Percentiles rank a stretch among this genome's conserved stretches.
These are phyloP conservation scores for Pleomassaria siparia DNA, from an alignment of 2,329 filamentous ascomycete species.

Conservation along the genomic window DNA sequence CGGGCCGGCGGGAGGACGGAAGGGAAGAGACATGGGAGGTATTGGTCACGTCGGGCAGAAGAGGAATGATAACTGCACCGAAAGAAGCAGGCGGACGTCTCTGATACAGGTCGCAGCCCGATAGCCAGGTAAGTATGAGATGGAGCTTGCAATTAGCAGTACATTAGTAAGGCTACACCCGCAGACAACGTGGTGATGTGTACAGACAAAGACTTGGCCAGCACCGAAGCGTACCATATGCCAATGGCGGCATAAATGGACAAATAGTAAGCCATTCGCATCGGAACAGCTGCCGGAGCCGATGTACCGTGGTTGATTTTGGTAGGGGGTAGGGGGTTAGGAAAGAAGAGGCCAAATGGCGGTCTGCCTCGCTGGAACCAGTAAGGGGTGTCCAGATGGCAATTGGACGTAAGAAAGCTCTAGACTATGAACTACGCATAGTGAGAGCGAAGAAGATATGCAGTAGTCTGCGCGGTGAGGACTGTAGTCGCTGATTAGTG, in stretches of 20 bases:
- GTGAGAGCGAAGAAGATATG: conserved; percentile 2
- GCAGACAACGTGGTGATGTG: conserved; percentile 31
- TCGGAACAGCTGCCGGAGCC: conserved; percentile 2
- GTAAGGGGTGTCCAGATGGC: background rate
- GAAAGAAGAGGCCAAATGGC: conserved; percentile 24
- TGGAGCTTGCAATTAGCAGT: conserved; percentile 17
- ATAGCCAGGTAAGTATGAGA: conserved; percentile 10
- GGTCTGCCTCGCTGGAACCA: conserved; percentile 25
- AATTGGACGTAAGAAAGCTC: background rate
- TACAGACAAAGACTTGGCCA: conserved; percentile 7
- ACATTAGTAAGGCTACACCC: conserved; percentile 17
- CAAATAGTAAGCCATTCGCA: conserved; percentile 5
- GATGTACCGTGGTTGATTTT: no score
- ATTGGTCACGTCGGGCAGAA: conserved; percentile 21
- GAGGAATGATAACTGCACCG: conserved; percentile 30
- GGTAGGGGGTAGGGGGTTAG: background rate
- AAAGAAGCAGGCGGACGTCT: conserved; percentile 8
- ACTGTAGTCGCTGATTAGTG: background rate
- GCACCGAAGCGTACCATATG: conserved; percentile 15
- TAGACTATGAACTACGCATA: conserved; percentile 1
- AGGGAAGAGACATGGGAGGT: conserved; percentile 23
- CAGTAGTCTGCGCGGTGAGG: background rate
- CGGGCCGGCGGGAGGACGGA: conserved; percentile 41
- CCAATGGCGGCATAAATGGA: conserved; percentile 16
- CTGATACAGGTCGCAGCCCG: conserved; percentile 14